phyloP scores from a whole-genome alignment of 225 moss, liverwort and hornwort genomes.

The Antitrichia curtipendula region DNA sequence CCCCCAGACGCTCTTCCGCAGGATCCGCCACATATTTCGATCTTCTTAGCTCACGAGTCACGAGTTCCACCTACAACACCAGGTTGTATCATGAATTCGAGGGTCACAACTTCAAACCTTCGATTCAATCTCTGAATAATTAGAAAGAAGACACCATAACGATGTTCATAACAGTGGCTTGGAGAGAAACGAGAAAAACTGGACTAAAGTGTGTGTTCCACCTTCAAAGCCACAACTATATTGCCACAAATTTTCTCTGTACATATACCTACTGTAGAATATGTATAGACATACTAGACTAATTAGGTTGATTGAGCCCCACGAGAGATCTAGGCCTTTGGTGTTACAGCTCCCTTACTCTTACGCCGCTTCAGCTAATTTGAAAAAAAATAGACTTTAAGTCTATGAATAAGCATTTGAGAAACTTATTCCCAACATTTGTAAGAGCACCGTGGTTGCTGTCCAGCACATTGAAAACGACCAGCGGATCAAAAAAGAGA shows the following conservation, averaged over 20 bases:
- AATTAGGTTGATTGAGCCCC: not conserved
- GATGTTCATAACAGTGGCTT: not conserved
- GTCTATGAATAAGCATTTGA: not conserved
- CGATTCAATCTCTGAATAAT: not conserved
- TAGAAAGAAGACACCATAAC: not conserved
- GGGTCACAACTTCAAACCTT: not conserved
- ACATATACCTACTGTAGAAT: not conserved
- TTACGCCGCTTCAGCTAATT: not conserved
- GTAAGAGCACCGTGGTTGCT: not conserved
- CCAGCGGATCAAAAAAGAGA: not conserved
- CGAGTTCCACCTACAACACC: constrained; percentile 42
- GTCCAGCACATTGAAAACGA: not conserved
- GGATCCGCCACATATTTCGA: constrained; percentile 42
- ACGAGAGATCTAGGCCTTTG: not conserved
- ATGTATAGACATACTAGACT: not conserved
- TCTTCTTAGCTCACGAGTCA: constrained; percentile 52
- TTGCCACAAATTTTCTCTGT: not conserved
- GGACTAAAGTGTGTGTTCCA: not conserved
- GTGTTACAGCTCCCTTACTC: not conserved
- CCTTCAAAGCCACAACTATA: not conserved
- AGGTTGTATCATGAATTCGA: not conserved
- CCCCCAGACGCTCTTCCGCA: constrained; percentile 24
- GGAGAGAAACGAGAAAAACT: not conserved
- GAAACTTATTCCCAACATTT: not conserved
- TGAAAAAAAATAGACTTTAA: not conserved